A percentile compares a stretch with the other conserved stretches of the same genome.
Evolutionary conservation across 2,329 filamentous ascomycete species (phyloP).

Genomic region (Teratosphaeria destructans): DNA sequence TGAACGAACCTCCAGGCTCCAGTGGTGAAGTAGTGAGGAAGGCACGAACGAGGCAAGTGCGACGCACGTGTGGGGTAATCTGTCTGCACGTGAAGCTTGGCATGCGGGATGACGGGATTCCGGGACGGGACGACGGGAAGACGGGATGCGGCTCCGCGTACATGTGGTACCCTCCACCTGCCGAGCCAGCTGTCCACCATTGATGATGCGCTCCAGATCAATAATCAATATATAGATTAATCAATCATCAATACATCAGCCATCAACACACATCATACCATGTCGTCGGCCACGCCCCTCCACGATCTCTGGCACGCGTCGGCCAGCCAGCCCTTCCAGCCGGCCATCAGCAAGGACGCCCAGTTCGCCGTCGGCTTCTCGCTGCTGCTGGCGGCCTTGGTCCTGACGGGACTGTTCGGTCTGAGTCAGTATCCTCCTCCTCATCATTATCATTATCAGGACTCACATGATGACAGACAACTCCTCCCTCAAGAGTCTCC

Average conservation of each 20-base stretch:
- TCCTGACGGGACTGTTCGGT: constrained; percentile 69
- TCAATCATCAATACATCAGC: too few relatives aligned
- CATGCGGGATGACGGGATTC: neutral
- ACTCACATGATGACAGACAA: constrained; percentile 50
- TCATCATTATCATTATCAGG: neutral
- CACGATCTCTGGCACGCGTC: constrained; percentile 88
- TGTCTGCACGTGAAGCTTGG: neutral
- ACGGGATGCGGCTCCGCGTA: neutral
- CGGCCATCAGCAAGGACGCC: constrained; percentile 65
- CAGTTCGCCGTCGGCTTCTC: constrained; percentile 75
- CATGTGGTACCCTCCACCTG: neutral
- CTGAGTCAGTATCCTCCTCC: constrained; percentile 53
- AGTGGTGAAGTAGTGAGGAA: neutral
- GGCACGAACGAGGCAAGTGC: neutral
- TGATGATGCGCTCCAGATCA: neutral
- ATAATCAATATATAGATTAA: too few relatives aligned
- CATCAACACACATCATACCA: constrained; percentile 24
- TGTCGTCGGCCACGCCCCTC: constrained; percentile 72
- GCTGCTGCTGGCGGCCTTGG: constrained; percentile 59
- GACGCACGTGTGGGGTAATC: neutral
- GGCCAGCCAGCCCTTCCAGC: constrained; percentile 73
- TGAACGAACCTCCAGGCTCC: neutral
- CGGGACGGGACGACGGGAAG: too few relatives aligned
- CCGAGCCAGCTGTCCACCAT: neutral
- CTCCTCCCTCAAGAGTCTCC: constrained; percentile 66